These are phyloP conservation scores for Pseudoscleropodium purum DNA, from an alignment of 225 moss, liverwort and hornwort species.

Conservation along the genomic window DNA sequence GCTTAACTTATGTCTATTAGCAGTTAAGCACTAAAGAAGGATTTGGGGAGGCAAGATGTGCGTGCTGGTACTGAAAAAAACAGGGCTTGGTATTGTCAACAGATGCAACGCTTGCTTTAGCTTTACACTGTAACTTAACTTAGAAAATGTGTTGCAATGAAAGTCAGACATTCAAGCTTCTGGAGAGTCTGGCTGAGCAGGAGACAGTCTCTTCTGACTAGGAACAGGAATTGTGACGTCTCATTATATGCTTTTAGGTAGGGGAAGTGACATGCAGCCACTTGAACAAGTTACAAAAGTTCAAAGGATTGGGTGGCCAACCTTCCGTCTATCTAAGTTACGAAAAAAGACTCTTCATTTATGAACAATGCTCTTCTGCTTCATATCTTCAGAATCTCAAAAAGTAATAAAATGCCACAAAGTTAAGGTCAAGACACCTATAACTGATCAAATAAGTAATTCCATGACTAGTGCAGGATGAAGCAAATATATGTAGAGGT, in stretches of 20 bases:
- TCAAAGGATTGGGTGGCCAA: not conserved
- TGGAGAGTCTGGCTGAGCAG: not conserved
- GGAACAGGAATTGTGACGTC: not conserved
- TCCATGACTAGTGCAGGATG: too few relatives aligned
- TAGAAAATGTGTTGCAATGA: not conserved
- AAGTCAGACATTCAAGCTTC: not conserved
- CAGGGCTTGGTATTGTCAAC: not conserved
- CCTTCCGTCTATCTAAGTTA: not conserved
- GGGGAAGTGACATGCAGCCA: not conserved
- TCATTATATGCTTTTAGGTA: not conserved
- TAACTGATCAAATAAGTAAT: too few relatives aligned
- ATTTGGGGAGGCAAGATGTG: not conserved
- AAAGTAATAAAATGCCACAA: not conserved
- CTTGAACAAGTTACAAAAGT: not conserved
- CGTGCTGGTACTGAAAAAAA: not conserved
- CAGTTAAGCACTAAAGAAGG: not conserved
- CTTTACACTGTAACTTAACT: not conserved
- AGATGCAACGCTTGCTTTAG: not conserved
- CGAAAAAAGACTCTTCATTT: not conserved
- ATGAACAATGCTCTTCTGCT: too few relatives aligned
- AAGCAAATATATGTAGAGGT: too few relatives aligned
- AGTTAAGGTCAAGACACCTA: too few relatives aligned
- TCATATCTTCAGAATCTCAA: not conserved
- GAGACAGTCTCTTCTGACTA: not conserved
- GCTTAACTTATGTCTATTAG: too few relatives aligned